These are phyloP conservation scores for Fusarium coicis DNA, from an alignment of 2,329 filamentous ascomycete species.

Conservation along the genomic window DNA sequence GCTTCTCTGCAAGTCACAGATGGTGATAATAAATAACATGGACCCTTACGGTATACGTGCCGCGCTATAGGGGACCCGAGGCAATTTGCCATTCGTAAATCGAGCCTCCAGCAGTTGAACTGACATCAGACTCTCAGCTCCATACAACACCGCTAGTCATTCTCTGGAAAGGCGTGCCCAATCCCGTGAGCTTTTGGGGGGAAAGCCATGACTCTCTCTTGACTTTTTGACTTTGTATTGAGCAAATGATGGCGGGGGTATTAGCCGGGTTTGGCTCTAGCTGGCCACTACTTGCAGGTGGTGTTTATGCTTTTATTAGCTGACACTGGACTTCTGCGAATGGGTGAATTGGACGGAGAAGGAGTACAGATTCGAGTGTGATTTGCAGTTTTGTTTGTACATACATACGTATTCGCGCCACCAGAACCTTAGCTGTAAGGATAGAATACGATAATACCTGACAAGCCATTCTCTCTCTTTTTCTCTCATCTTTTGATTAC, in stretches of 20 bases:
- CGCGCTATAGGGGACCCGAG: background rate
- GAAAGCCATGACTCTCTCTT: slow-evolving; percentile 33
- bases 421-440: background rate
- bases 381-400: slow-evolving; percentile 8
- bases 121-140: background rate
- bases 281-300: slow-evolving; percentile 23
- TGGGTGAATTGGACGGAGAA: background rate
- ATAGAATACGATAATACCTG: background rate
- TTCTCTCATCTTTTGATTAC: background rate
- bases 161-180: slow-evolving; percentile 5
- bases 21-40: background rate
- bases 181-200: background rate
- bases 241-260: slow-evolving; percentile 29
- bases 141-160: slow-evolving; percentile 1
- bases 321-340: background rate
- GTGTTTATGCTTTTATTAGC: slow-evolving; percentile 30
- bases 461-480: background rate
- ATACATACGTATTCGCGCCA: background rate
- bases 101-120: background rate
- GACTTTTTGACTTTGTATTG: slow-evolving; percentile 22
- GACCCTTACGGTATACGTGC: slow-evolving; percentile 9
- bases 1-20: slow-evolving; percentile 34
- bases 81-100: slow-evolving; percentile 5
- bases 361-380: background rate
- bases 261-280: slow-evolving; percentile 31